Evolutionary conservation across 176 grass and related monocot species (phyloP).

Genomic region (Cymbopogon citratus): DNA sequence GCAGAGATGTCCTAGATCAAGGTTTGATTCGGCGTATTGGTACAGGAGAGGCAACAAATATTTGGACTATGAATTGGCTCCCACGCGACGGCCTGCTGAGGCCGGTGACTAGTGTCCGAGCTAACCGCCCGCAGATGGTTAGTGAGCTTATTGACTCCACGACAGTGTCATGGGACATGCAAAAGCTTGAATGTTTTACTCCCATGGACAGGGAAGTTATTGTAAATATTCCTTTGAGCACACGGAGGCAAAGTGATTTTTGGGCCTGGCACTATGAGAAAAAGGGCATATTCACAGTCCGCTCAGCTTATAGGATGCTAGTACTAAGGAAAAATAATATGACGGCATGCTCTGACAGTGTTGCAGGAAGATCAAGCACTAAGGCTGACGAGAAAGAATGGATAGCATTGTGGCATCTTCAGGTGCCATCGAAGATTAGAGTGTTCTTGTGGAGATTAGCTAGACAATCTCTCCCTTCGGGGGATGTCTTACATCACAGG

Average conservation of each 20-base stretch:
- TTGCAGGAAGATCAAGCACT: not conserved
- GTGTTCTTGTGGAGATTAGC: not conserved
- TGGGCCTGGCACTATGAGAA: not conserved
- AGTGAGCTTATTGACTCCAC: not conserved
- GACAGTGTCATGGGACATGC: not conserved
- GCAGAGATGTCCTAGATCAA: too few relatives aligned
- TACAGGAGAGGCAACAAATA: not conserved
- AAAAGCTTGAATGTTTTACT: not conserved
- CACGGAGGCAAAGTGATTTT: not conserved
- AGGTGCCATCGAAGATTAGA: not conserved
- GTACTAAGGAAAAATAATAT: not conserved
- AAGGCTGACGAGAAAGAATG: not conserved
- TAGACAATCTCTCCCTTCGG: not conserved
- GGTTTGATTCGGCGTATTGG: not conserved
- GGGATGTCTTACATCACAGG: too few relatives aligned
- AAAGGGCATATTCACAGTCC: not conserved
- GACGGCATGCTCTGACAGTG: not conserved
- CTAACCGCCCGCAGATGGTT: not conserved
- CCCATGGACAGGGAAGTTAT: not conserved
- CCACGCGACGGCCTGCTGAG: not conserved
- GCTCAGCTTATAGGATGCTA: not conserved
- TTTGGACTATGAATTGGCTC: not conserved
- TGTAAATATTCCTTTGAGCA: not conserved
- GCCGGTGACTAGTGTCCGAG: accelerated
- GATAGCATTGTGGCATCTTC: not conserved